phyloP scores from a whole-genome alignment of 2,329 filamentous ascomycete species.

The Exophiala bonariae region DNA sequence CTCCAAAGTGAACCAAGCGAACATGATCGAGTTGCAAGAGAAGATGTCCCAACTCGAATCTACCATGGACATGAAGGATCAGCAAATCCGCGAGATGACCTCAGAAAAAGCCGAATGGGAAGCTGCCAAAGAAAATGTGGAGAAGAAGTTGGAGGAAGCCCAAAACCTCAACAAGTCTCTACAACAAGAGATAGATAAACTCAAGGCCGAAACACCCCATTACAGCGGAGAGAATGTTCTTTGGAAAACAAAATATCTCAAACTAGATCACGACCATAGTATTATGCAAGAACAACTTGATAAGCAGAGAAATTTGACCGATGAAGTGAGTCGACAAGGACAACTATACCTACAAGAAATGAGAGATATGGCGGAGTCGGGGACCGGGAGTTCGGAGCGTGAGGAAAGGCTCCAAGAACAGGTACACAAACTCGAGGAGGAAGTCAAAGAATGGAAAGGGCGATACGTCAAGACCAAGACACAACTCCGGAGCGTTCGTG shows the following conservation, averaged over 20 bases:
- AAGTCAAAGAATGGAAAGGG: slow-evolving; percentile 86
- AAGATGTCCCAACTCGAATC: slow-evolving; percentile 73
- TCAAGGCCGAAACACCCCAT: slow-evolving; percentile 18
- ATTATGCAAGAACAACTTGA: slow-evolving; percentile 64
- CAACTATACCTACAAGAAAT: slow-evolving; percentile 85
- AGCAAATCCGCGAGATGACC: slow-evolving; percentile 57
- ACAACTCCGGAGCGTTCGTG: slow-evolving; percentile 77
- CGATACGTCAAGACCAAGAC: slow-evolving; percentile 87
- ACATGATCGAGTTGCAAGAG: slow-evolving; percentile 72
- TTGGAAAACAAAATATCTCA: slow-evolving; percentile 60
- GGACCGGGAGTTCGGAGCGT: slow-evolving; percentile 73
- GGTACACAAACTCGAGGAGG: slow-evolving; percentile 74
- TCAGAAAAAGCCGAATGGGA: slow-evolving; percentile 59
- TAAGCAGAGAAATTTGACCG: slow-evolving; percentile 78
- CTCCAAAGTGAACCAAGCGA: slow-evolving; percentile 76
- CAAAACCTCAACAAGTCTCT: slow-evolving; percentile 77
- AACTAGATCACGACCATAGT: slow-evolving; percentile 63
- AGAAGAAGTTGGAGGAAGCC: slow-evolving; percentile 71
- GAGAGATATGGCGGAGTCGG: slow-evolving; percentile 79
- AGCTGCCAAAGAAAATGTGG: slow-evolving; percentile 65
- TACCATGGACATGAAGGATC: slow-evolving; percentile 68
- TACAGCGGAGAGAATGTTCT: slow-evolving; percentile 22
- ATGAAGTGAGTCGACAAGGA: slow-evolving; percentile 83
- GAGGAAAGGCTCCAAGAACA: slow-evolving; percentile 76
- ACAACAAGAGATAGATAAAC: slow-evolving; percentile 69